Conservation (phyloP, 2,329 filamentous ascomycete genomes). For the Tympanopsis confertula region DNA sequence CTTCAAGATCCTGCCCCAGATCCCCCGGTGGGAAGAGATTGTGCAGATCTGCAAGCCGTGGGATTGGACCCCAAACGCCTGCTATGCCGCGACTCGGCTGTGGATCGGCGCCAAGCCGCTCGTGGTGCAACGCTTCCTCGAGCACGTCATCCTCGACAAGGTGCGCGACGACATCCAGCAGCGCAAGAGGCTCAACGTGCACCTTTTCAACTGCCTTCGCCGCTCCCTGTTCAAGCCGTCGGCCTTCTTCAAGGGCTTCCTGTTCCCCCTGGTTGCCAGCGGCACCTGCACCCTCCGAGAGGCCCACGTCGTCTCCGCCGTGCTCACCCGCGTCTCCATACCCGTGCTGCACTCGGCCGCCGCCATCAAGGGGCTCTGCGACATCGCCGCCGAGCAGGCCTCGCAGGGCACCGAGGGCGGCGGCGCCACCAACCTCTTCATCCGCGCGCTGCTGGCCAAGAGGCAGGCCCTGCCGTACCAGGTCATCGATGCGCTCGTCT, state of each 20-base stretch:
- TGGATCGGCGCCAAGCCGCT: constrained; percentile 77
- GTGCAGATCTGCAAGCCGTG: constrained; percentile 76
- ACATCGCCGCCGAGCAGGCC: constrained; percentile 85
- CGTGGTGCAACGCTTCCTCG: constrained; percentile 74
- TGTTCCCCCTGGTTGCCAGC: constrained; percentile 77
- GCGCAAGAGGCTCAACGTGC: constrained; percentile 87
- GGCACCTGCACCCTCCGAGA: constrained; percentile 87
- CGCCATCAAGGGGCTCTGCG: constrained; percentile 81
- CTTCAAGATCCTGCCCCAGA: constrained; percentile 88
- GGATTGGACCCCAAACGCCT: constrained; percentile 62
- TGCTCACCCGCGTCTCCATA: constrained; percentile 73
- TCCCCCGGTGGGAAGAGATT: constrained; percentile 85
- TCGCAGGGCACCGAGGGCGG: constrained; percentile 73
- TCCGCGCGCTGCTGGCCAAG: constrained; percentile 86
- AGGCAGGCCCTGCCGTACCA: constrained; percentile 93
- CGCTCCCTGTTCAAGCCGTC: constrained; percentile 87
- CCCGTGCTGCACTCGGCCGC: constrained; percentile 87
- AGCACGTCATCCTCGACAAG: constrained; percentile 74
- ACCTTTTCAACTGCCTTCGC: constrained; percentile 87
- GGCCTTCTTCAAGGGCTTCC: constrained; percentile 90
- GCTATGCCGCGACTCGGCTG: constrained; percentile 81
- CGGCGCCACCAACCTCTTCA: constrained; percentile 88
- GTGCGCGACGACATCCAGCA: constrained; percentile 93
- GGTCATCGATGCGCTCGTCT: constrained; percentile 86
- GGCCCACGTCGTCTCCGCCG: constrained; percentile 80